Evolutionary conservation across 2,329 filamentous ascomycete species (phyloP).

Genomic region (Elsinoe perseae): DNA sequence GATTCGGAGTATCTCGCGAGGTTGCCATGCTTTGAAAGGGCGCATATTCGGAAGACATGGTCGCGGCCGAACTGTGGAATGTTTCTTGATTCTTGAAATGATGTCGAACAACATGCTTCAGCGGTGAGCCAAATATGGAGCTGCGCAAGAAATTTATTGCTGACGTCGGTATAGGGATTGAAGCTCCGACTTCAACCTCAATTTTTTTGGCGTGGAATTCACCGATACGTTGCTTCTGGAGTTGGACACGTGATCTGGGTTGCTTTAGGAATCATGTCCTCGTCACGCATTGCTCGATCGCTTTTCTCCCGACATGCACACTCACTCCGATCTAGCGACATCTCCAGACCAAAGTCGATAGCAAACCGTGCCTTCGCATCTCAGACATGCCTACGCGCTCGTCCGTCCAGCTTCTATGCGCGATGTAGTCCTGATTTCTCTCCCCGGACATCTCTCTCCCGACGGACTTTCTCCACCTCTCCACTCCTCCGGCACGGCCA

Average conservation of each 20-base stretch:
- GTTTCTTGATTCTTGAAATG: conserved; percentile 10
- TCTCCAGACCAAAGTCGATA: conserved; percentile 9
- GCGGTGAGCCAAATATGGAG: not conserved
- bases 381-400: conserved; percentile 8
- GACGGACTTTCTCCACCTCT: conserved; percentile 55
- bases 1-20: conserved; percentile 48
- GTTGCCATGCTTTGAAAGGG: conserved; percentile 33
- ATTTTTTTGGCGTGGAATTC: not conserved
- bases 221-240: not conserved
- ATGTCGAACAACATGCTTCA: conserved; percentile 2
- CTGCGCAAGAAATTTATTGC: not conserved
- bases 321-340: not conserved
- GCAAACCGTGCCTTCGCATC: conserved; percentile 13
- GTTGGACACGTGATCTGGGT: not conserved
- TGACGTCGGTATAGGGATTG: conserved; percentile 4
- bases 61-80: conserved; percentile 5
- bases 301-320: not conserved
- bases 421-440: not conserved
- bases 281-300: not conserved
- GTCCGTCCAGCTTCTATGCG: not conserved
- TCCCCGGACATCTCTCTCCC: not conserved
- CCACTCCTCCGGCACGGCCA: conserved; percentile 62
- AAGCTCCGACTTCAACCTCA: not conserved
- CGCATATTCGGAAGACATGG: conserved; percentile 19
- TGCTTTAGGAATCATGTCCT: not conserved